phyloP scores from a whole-genome alignment of 1,284 basidiomycete genomes.

The Ustilago crameri region DNA sequence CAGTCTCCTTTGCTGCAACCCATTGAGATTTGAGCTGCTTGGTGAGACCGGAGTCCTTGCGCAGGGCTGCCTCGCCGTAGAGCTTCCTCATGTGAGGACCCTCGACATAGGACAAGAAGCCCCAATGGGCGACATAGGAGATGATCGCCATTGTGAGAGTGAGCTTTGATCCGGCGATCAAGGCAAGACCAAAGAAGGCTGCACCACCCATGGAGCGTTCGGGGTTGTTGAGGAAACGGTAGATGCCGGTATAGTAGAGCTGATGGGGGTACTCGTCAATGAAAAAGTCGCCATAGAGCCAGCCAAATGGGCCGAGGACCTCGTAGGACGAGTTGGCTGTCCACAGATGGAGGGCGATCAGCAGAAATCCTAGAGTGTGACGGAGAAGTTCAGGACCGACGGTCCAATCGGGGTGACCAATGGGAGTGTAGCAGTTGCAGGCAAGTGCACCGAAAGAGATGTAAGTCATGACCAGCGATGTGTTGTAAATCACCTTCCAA shows the following conservation, averaged over 20 bases:
- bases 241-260: constrained; percentile 95
- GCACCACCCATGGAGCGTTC: constrained; percentile 89
- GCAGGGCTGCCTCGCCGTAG: constrained; percentile 84
- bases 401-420: constrained; percentile 75
- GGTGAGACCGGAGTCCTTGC: constrained; percentile 94
- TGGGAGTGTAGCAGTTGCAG: constrained; percentile 59
- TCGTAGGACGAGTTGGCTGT: constrained; percentile 88
- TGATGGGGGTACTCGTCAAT: constrained; percentile 87
- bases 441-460: constrained; percentile 56
- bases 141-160: constrained; percentile 86
- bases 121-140: constrained; percentile 75
- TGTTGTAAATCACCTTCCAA: constrained; percentile 93
- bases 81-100: constrained; percentile 95
- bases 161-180: constrained; percentile 88
- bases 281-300: constrained; percentile 81
- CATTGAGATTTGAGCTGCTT: constrained; percentile 85
- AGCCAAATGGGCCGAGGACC: constrained; percentile 78
- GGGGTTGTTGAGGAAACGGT: constrained; percentile 90
- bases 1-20: constrained; percentile 81
- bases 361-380: constrained; percentile 73
- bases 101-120: constrained; percentile 67
- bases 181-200: constrained; percentile 89
- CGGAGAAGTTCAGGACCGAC: constrained; percentile 88
- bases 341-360: constrained; percentile 91
- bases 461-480: constrained; percentile 94